Percentiles rank a stretch among this genome's conserved stretches.
Evolutionary conservation across 306 rosid genomes (phyloP).

Genomic region (Gillenia trifoliata): DNA sequence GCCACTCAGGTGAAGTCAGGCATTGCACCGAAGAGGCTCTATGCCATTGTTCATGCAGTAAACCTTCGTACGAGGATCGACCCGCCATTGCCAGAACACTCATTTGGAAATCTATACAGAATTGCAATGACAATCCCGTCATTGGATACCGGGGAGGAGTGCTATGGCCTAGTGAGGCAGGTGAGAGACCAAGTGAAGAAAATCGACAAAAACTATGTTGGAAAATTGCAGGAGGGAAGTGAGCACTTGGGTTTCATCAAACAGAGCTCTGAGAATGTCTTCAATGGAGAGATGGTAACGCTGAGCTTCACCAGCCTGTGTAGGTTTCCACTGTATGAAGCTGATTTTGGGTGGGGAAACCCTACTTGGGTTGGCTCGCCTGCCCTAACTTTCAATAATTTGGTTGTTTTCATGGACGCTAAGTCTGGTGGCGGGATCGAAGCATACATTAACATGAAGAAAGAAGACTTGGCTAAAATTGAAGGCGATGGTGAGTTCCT

Average conservation of each 20-base stretch:
- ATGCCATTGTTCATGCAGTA: conserved; percentile 35
- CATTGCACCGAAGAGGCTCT: neutral
- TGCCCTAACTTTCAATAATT: conserved; percentile 15
- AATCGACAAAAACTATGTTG: conserved; percentile 7
- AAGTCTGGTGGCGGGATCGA: conserved; percentile 26
- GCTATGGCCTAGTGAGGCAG: neutral
- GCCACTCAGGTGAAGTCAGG: conserved; percentile 12
- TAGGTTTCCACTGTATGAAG: conserved; percentile 30
- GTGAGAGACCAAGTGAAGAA: conserved; percentile 15
- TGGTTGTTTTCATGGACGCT: conserved; percentile 16
- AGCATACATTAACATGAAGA: conserved; percentile 19
- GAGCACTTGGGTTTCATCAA: conserved; percentile 5
- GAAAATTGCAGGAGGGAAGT: conserved; percentile 7
- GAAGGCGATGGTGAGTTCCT: conserved; percentile 24
- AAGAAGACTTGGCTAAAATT: conserved; percentile 12
- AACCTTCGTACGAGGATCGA: conserved; percentile 43
- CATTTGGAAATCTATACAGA: conserved; percentile 25
- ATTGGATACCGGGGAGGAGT: conserved; percentile 5
- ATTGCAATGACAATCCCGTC: conserved; percentile 6
- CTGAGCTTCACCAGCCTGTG: conserved; percentile 23
- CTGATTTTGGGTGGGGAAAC: conserved; percentile 39
- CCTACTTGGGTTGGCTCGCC: conserved; percentile 32
- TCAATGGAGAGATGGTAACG: conserved; percentile 5
- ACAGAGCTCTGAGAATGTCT: neutral
- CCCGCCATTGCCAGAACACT: conserved; percentile 15